These are phyloP conservation scores for Citrullus colocynthis DNA, from an alignment of 306 rosid genomes.

Conservation along the genomic window DNA sequence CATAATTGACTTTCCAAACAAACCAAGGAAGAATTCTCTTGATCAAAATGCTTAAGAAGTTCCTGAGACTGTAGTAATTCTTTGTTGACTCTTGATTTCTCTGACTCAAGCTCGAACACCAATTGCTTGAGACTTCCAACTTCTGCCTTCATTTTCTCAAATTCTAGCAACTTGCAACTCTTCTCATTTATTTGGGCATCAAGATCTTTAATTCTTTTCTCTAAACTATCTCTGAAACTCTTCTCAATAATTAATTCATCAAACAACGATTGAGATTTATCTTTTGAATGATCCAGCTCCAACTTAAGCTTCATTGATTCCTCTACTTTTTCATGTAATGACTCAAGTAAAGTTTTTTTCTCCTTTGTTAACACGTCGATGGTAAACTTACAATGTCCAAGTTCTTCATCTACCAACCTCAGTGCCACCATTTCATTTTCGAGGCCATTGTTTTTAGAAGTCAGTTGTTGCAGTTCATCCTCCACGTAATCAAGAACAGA, in stretches of 20 bases:
- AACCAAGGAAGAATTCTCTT: slow-evolving; percentile 35
- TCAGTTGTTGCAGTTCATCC: slow-evolving; percentile 57
- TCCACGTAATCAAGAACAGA: slow-evolving; percentile 48
- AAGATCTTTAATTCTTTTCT: slow-evolving; percentile 40
- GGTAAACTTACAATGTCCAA: slow-evolving; percentile 42
- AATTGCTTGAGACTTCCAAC: slow-evolving; percentile 45
- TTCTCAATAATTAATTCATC: slow-evolving; percentile 43
- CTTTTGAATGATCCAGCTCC: slow-evolving; percentile 40
- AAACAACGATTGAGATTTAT: slow-evolving; percentile 26
- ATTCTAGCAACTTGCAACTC: slow-evolving; percentile 38
- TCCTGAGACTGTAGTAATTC: slow-evolving; percentile 41
- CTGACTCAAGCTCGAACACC: slow-evolving; percentile 42
- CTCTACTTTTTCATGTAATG: slow-evolving; percentile 40
- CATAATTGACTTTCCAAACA: slow-evolving; percentile 42
- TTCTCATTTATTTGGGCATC: slow-evolving; percentile 48
- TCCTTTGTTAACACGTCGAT: slow-evolving; percentile 34
- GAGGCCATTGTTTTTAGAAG: slow-evolving; percentile 50
- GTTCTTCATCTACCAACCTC: slow-evolving; percentile 31
- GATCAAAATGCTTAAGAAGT: slow-evolving; percentile 28
- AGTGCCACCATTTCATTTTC: slow-evolving; percentile 40
- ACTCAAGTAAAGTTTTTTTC: slow-evolving; percentile 41
- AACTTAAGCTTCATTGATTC: slow-evolving; percentile 41
- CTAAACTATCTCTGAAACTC: slow-evolving; percentile 35
- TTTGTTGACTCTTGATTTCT: slow-evolving; percentile 47
- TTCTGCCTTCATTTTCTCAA: slow-evolving; percentile 47